Conservation (phyloP, 2,329 filamentous ascomycete genomes). For the Incumbomyces delicatus region DNA sequence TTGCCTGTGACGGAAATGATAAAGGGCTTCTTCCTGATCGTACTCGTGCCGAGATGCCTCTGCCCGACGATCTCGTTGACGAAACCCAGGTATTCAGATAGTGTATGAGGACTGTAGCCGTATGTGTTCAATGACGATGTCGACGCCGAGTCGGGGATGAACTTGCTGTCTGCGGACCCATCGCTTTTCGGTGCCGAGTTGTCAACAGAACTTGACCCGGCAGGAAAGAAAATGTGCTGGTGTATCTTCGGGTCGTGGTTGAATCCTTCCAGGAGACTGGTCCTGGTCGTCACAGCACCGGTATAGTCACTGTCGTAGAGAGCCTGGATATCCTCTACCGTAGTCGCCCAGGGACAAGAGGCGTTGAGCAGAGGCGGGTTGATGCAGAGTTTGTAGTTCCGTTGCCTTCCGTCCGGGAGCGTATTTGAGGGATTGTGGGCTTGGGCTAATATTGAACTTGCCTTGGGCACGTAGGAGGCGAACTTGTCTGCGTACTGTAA, state of each 20-base stretch:
- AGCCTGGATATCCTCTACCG: slow-evolving; percentile 47
- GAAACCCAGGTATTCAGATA: slow-evolving; percentile 50
- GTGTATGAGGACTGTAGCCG: slow-evolving; percentile 59
- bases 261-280: slow-evolving; percentile 44
- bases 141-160: slow-evolving; percentile 22
- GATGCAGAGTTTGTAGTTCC: slow-evolving; percentile 31
- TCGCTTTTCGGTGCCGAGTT: neutral
- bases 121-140: slow-evolving; percentile 52
- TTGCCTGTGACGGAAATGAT: slow-evolving; percentile 60
- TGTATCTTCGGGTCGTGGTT: slow-evolving; percentile 5
- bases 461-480: slow-evolving; percentile 5
- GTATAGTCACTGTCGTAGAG: slow-evolving; percentile 55
- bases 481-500: slow-evolving; percentile 6
- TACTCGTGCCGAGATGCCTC: slow-evolving; percentile 19
- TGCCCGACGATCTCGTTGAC: slow-evolving; percentile 39
- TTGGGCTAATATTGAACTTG: neutral
- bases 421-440: neutral
- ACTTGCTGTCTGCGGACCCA: slow-evolving; percentile 7
- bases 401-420: neutral
- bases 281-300: slow-evolving; percentile 66
- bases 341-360: slow-evolving; percentile 66
- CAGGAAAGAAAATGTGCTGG: slow-evolving; percentile 7
- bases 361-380: slow-evolving; percentile 63
- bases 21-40: slow-evolving; percentile 30
- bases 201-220: neutral